A percentile compares a stretch with the other conserved stretches of the same genome.
phyloP scores from a whole-genome alignment of 257 asterid genomes.

The Jacaranda mimosifolia region DNA sequence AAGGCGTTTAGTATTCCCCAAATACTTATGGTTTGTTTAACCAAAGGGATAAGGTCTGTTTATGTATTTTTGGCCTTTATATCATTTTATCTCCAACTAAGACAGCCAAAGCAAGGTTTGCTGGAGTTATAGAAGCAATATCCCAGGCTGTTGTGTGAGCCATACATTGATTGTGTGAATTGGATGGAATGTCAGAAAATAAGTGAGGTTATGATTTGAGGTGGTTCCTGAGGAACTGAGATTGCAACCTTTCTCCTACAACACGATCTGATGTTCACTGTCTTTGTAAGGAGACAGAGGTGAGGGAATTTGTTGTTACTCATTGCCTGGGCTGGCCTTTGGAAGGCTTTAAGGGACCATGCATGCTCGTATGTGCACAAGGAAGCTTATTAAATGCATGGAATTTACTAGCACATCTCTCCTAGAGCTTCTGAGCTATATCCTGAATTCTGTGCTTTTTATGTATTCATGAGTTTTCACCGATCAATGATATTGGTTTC shows the following conservation, averaged over 20 bases:
- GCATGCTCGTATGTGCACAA: background rate
- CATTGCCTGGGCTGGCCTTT: background rate
- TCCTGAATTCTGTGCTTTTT: background rate
- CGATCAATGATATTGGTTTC: too few species aligned
- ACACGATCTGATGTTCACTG: background rate
- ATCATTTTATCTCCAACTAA: conserved; percentile 23
- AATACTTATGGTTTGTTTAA: conserved; percentile 38
- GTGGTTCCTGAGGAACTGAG: conserved; percentile 1
- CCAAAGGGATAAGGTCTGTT: conserved; percentile 35
- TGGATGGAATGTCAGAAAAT: background rate
- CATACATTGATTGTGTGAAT: conserved; percentile 19
- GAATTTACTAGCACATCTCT: too few species aligned
- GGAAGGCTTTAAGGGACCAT: background rate
- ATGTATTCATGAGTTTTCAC: background rate
- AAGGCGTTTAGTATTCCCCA: conserved; percentile 29
- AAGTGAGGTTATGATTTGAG: background rate
- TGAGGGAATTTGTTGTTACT: background rate
- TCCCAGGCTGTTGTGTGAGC: conserved; percentile 1
- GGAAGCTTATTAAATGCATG: too few species aligned
- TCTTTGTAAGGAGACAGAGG: background rate
- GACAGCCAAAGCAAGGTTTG: conserved; percentile 30
- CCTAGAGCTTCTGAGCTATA: too few species aligned
- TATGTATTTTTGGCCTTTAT: conserved; percentile 36
- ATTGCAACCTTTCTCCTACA: background rate
- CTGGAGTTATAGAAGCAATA: conserved; percentile 32